phyloP scores from a whole-genome alignment of 2,329 filamentous ascomycete species.

The Pestalotiopsis sp. region DNA sequence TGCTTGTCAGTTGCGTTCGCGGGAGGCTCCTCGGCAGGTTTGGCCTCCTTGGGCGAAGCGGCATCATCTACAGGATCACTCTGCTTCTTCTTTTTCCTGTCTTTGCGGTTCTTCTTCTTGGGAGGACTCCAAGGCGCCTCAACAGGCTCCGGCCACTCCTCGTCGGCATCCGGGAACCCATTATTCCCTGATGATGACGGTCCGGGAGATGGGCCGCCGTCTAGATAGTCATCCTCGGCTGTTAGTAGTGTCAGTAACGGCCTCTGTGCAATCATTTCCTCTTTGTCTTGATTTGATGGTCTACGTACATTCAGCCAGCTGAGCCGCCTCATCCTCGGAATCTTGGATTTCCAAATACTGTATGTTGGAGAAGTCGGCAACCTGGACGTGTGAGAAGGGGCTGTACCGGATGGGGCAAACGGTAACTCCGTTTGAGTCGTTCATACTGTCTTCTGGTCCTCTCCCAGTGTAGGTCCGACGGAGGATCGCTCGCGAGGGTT shows the following conservation, averaged over 20 bases:
- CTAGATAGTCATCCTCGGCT: constrained; percentile 4
- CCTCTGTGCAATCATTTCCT: background rate
- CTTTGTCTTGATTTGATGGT: too few relatives aligned
- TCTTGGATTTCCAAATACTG: constrained; percentile 7
- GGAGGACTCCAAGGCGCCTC: background rate
- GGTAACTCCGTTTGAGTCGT: constrained; percentile 13
- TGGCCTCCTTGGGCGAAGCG: background rate
- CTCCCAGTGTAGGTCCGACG: constrained; percentile 8
- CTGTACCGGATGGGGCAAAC: constrained; percentile 14
- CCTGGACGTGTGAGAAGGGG: constrained; percentile 16
- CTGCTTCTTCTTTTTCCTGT: constrained; percentile 13
- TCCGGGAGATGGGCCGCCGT: background rate
- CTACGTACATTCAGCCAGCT: constrained; percentile 15
- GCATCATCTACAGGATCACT: background rate
- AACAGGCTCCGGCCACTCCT: constrained; percentile 4
- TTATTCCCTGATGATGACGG: background rate
- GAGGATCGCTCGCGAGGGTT: constrained; percentile 9
- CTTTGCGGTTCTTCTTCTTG: constrained; percentile 19
- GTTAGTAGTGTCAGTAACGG: background rate
- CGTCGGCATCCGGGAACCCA: constrained; percentile 1
- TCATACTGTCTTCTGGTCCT: constrained; percentile 15
- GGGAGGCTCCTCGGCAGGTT: background rate
- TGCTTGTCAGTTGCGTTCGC: background rate
- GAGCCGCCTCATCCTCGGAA: constrained; percentile 14
- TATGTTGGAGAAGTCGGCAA: constrained; percentile 18